These are phyloP conservation scores for Phytophthora agathidicida DNA, from an alignment of 352 stramenopile genomes.

Conservation along the genomic window DNA sequence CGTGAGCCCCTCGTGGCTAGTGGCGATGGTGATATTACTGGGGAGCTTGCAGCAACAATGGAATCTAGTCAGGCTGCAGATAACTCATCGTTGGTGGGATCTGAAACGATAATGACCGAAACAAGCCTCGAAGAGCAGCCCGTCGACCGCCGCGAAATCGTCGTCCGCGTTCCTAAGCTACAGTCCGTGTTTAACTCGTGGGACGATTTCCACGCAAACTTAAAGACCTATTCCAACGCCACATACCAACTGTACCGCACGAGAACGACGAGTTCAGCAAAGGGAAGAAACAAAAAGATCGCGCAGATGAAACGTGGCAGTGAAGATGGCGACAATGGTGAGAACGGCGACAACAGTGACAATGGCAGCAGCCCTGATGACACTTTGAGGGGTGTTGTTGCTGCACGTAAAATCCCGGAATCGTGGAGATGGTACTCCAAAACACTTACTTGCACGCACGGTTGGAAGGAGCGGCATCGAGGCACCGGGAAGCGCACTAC, in stretches of 20 bases:
- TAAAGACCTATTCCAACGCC: conserved; percentile 67
- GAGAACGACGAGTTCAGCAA: conserved; percentile 73
- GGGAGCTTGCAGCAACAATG: background rate
- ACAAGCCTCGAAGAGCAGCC: conserved; percentile 1
- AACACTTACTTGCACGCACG: conserved; percentile 79
- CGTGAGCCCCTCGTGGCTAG: conserved; percentile 3
- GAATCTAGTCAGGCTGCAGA: conserved; percentile 5
- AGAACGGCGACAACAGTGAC: conserved; percentile 49
- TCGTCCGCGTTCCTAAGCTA: conserved; percentile 68
- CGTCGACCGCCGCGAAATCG: conserved; percentile 38
- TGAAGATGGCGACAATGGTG: conserved; percentile 34
- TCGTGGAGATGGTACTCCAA: conserved; percentile 85
- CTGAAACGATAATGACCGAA: conserved; percentile 10
- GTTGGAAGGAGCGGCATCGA: conserved; percentile 80
- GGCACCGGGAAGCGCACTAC: conserved; percentile 69
- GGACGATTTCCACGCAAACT: conserved; percentile 67
- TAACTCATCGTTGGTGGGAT: conserved; percentile 11
- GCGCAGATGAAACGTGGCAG: conserved; percentile 42
- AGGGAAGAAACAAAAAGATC: conserved; percentile 77
- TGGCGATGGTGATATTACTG: conserved; percentile 5
- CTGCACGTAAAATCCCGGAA: conserved; percentile 57
- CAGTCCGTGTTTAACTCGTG: conserved; percentile 62
- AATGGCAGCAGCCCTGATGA: conserved; percentile 18
- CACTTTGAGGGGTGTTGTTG: conserved; percentile 6
- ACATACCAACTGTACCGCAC: conserved; percentile 82